Percentiles rank a stretch among this genome's conserved stretches.
phyloP scores from a whole-genome alignment of 179 eudicot genomes.

The Actinidia arguta region DNA sequence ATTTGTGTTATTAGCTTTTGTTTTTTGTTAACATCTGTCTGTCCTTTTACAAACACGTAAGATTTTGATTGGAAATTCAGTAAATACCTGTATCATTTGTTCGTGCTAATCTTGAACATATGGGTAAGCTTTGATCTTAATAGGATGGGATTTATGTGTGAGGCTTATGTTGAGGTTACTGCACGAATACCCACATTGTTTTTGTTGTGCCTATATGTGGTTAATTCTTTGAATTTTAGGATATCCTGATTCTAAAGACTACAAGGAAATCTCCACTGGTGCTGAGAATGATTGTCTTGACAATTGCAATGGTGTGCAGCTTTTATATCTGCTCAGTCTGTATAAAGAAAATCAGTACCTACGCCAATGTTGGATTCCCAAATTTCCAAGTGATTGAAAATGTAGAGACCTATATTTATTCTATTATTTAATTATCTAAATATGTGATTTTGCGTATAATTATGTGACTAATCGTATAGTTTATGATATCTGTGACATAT shows the following conservation, averaged over 20 bases:
- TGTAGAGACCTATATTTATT: too few relatives aligned
- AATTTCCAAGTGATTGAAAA: constrained; percentile 34
- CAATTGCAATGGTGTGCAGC: constrained; percentile 69
- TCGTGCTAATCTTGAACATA: not conserved
- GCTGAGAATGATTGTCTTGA: constrained; percentile 65
- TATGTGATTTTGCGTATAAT: too few relatives aligned
- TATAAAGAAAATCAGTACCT: constrained; percentile 56
- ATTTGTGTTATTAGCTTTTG: not conserved
- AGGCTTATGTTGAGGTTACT: too few relatives aligned
- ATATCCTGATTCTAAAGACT: constrained; percentile 35
- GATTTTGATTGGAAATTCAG: not conserved
- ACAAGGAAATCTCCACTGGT: constrained; percentile 66
- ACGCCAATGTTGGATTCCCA: constrained; percentile 31
- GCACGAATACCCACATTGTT: not conserved
- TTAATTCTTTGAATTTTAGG: constrained; percentile 37
- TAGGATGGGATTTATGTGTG: not conserved
- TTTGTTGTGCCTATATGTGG: not conserved
- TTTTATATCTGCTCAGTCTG: constrained; percentile 80
- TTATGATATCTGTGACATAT: too few relatives aligned
- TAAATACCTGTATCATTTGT: too few relatives aligned
- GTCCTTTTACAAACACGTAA: not conserved
- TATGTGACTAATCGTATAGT: too few relatives aligned
- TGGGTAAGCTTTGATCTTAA: not conserved
- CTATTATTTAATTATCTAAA: too few relatives aligned
- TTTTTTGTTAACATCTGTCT: not conserved